Evolutionary conservation across 1,284 basidiomycete genomes (phyloP).

Genomic region (Albatrellus sp.): DNA sequence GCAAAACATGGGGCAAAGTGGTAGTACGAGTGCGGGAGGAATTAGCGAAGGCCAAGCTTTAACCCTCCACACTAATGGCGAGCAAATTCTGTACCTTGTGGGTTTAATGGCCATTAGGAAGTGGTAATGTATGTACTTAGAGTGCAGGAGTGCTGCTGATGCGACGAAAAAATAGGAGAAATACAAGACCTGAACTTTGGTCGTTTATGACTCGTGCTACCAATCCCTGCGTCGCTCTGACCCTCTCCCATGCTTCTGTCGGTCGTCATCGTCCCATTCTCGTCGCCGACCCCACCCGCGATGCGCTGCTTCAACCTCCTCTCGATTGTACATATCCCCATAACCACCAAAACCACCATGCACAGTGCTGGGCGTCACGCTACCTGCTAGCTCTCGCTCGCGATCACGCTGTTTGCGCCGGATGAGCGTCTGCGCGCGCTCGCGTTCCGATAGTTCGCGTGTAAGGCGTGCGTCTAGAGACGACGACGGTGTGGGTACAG

Average conservation of each 20-base stretch:
- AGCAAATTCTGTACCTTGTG: no score
- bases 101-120: no score
- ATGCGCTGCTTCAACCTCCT: constrained; percentile 62
- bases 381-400: constrained; percentile 37
- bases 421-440: constrained; percentile 59
- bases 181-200: no score
- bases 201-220: background rate
- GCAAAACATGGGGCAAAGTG: constrained; percentile 92
- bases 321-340: constrained; percentile 56
- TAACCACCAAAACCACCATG: constrained; percentile 59
- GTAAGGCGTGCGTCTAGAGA: constrained; percentile 27
- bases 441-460: constrained; percentile 64
- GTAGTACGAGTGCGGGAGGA: constrained; percentile 50
- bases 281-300: constrained; percentile 16
- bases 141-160: no score
- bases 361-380: constrained; percentile 56
- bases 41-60: background rate
- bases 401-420: constrained; percentile 32
- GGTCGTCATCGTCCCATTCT: background rate
- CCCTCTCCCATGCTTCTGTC: background rate
- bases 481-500: constrained; percentile 12
- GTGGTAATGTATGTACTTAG: no score
- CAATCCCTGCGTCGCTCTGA: background rate
- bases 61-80: background rate
- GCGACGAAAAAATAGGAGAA: no score